Conservation (phyloP, 2,329 filamentous ascomycete species). For the Colletotrichum orchidophilum region DNA sequence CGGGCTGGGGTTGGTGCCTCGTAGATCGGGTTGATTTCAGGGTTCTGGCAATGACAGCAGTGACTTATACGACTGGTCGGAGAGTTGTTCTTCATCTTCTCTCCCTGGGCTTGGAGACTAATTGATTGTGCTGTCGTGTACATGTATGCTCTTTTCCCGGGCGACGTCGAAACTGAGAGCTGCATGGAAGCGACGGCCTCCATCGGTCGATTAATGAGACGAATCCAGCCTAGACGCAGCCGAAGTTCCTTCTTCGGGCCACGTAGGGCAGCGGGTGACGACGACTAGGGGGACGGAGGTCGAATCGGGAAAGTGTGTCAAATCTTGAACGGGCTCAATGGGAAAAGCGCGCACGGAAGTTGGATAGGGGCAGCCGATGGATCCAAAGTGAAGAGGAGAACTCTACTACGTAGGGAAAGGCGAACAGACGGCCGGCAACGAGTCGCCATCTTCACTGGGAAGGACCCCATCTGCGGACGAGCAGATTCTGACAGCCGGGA, state of each 20-base stretch:
- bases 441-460: constrained; percentile 13
- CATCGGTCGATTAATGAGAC: constrained; percentile 1
- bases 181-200: not conserved
- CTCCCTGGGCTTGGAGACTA: not conserved
- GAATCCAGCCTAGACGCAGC: not conserved
- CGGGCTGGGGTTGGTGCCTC: not conserved
- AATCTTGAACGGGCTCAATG: constrained; percentile 1
- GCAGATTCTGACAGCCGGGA: constrained; percentile 2
- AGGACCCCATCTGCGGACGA: not conserved
- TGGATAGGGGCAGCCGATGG: not conserved
- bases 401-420: not conserved
- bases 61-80: no score
- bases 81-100: no score
- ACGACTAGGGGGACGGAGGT: constrained; percentile 3
- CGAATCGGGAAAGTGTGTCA: constrained; percentile 6
- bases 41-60: not conserved
- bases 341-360: not conserved
- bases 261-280: not conserved
- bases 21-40: constrained; percentile 18
- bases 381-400: not conserved
- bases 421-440: constrained; percentile 1
- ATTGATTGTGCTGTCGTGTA: not conserved
- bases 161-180: not conserved
- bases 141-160: not conserved
- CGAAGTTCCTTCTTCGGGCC: constrained; percentile 7